Evolutionary conservation across 805 yeast genomes (phyloP).

Genomic region (Candida krabiensis): DNA sequence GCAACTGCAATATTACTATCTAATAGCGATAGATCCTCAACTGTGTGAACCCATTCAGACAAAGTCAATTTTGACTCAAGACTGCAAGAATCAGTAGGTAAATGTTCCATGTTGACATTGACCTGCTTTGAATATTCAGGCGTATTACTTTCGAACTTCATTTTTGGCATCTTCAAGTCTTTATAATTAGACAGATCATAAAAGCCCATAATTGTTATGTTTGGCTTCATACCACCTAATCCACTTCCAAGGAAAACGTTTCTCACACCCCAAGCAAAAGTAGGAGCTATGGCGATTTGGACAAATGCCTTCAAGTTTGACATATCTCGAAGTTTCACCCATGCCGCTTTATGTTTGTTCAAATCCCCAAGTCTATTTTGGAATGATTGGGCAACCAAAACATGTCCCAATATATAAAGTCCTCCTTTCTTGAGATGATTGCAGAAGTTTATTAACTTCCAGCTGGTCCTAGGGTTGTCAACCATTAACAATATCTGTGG

Average conservation of each 20-base stretch:
- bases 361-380: constrained; percentile 68
- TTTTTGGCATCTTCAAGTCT: constrained; percentile 16
- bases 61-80: constrained; percentile 68
- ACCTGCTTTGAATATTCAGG: constrained; percentile 27
- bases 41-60: constrained; percentile 85
- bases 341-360: constrained; percentile 70
- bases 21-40: constrained; percentile 87
- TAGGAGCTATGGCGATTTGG: constrained; percentile 85
- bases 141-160: constrained; percentile 27
- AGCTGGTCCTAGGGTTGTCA: constrained; percentile 88
- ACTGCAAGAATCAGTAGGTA: constrained; percentile 69
- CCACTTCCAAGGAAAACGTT: constrained; percentile 93
- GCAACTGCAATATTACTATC: constrained; percentile 93
- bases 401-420: constrained; percentile 88
- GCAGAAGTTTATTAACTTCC: constrained; percentile 91
- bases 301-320: constrained; percentile 88
- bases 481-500: constrained; percentile 89
- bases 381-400: constrained; percentile 64
- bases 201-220: constrained; percentile 89
- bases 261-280: constrained; percentile 92
- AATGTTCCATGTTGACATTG: constrained; percentile 14
- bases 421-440: constrained; percentile 96
- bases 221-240: constrained; percentile 98
- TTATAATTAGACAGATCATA: constrained; percentile 53
- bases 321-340: constrained; percentile 80